phyloP scores from a whole-genome alignment of 495 filamentous ascomycete species.

The Massariosphaeria phaeospora region DNA sequence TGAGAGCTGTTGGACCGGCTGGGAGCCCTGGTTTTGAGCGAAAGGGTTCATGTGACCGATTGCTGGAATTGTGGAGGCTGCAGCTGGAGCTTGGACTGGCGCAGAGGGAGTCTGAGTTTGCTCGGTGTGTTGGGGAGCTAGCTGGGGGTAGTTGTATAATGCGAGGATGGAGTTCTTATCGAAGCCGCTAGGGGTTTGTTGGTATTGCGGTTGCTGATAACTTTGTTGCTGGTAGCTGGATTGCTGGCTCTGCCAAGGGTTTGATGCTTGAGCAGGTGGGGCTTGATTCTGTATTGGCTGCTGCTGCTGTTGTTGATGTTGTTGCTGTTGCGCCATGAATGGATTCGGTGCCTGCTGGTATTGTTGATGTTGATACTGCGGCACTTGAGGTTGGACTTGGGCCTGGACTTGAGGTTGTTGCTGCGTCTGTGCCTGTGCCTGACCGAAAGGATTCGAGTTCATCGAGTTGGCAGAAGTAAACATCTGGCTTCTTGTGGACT shows the following conservation, averaged over 20 bases:
- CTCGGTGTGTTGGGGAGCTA: constrained; percentile 49
- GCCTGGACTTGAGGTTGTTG: constrained; percentile 3
- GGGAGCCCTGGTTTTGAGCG: constrained; percentile 34
- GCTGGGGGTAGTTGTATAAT: constrained; percentile 75
- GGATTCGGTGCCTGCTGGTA: constrained; percentile 7
- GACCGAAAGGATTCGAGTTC: constrained; percentile 36
- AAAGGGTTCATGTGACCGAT: constrained; percentile 38
- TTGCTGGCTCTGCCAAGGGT: constrained; percentile 17
- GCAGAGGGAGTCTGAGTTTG: constrained; percentile 32
- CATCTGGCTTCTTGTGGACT: constrained; percentile 36
- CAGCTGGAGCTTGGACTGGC: neutral
- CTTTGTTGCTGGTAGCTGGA: constrained; percentile 2
- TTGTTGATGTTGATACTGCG: constrained; percentile 6
- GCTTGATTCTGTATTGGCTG: neutral
- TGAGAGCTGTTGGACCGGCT: constrained; percentile 25
- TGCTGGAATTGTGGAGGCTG: constrained; percentile 9
- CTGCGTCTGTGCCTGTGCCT: constrained; percentile 21
- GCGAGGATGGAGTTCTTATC: constrained; percentile 86
- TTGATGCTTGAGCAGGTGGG: neutral
- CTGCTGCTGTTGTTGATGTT: neutral
- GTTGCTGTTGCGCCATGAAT: constrained; percentile 1
- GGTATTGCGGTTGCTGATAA: constrained; percentile 44
- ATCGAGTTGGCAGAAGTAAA: constrained; percentile 23
- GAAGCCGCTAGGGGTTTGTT: constrained; percentile 35
- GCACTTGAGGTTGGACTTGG: constrained; percentile 24